Percentiles rank a stretch among this genome's conserved stretches.
phyloP scores from a whole-genome alignment of 2,329 filamentous ascomycete species.

The Fusarium armeniacum region DNA sequence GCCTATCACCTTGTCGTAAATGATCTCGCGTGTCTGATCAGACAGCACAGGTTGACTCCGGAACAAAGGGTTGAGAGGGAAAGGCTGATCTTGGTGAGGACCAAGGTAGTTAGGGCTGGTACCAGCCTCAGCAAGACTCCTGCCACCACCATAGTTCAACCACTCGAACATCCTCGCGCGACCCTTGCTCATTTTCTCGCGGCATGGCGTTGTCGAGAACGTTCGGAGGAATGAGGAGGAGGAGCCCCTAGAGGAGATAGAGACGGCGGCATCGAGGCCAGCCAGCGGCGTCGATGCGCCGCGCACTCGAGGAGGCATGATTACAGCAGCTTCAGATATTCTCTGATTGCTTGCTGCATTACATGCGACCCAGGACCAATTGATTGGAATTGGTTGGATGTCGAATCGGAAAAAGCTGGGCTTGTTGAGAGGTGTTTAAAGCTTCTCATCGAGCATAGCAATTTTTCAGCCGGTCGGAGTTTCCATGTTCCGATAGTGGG shows the following conservation, averaged over 20 bases:
- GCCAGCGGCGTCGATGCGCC: slow-evolving; percentile 51
- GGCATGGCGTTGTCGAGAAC: slow-evolving; percentile 59
- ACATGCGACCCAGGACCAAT: slow-evolving; percentile 46
- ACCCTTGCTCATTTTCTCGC: slow-evolving; percentile 55
- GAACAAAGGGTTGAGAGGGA: slow-evolving; percentile 81
- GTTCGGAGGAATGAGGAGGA: slow-evolving; percentile 47
- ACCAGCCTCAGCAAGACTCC: slow-evolving; percentile 45
- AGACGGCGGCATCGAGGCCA: slow-evolving; percentile 50
- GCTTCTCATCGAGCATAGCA: slow-evolving; percentile 26
- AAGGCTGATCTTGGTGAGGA: slow-evolving; percentile 67
- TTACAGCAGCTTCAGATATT: slow-evolving; percentile 38
- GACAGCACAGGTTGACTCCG: slow-evolving; percentile 79
- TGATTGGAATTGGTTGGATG: slow-evolving; percentile 46
- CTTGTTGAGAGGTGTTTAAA: slow-evolving; percentile 33
- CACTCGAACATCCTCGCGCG: slow-evolving; percentile 59
- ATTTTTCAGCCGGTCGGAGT: slow-evolving; percentile 45
- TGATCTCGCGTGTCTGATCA: slow-evolving; percentile 78
- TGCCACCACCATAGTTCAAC: slow-evolving; percentile 51
- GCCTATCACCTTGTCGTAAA: slow-evolving; percentile 78
- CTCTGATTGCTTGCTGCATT: slow-evolving; percentile 43
- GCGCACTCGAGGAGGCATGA: slow-evolving; percentile 55
- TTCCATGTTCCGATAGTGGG: slow-evolving; percentile 21
- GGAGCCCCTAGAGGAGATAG: slow-evolving; percentile 28
- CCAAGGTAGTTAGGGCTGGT: slow-evolving; percentile 57
- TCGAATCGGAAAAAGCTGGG: slow-evolving; percentile 28